Conservation (phyloP, 75 land plant species). For the Picea glauca region DNA sequence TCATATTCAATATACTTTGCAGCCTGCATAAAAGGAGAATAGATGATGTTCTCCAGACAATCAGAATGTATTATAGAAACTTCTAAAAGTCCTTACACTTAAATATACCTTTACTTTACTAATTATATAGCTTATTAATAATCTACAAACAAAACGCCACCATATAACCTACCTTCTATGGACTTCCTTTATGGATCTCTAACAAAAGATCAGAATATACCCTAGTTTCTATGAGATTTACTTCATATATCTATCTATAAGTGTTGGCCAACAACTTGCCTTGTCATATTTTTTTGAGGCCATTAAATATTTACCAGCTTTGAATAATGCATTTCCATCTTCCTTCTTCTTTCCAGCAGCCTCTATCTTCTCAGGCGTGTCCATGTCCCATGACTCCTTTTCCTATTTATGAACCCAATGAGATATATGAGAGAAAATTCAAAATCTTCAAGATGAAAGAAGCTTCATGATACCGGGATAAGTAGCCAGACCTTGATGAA, state of each 20-base stretch:
- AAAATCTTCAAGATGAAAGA: neutral
- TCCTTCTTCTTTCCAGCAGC: constrained; percentile 19
- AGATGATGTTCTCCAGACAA: neutral
- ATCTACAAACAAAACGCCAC: neutral
- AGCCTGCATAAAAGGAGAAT: constrained; percentile 15
- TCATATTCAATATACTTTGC: constrained; percentile 29
- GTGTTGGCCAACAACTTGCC: constrained; percentile 16
- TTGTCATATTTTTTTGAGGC: constrained; percentile 58
- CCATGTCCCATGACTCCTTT: constrained; percentile 24
- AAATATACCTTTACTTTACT: neutral
- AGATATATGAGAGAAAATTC: neutral
- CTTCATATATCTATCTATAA: constrained; percentile 1
- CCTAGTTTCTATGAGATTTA: too few relatives aligned
- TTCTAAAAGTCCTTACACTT: neutral
- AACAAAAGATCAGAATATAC: too few relatives aligned
- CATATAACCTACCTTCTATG: too few relatives aligned
- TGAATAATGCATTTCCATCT: constrained; percentile 44
- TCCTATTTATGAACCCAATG: constrained; percentile 6
- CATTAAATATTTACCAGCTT: constrained; percentile 42
- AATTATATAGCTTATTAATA: neutral
- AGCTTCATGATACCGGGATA: neutral
- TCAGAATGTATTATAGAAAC: neutral
- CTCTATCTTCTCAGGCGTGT: constrained; percentile 5
- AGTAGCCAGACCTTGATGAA: constrained; percentile 44
- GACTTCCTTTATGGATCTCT: too few relatives aligned